Evolutionary conservation across 108 stramenopile species (phyloP), one percentile per base, ranked within the genome.

Genomic region (Pseudonitzschia multiseries): DNA sequence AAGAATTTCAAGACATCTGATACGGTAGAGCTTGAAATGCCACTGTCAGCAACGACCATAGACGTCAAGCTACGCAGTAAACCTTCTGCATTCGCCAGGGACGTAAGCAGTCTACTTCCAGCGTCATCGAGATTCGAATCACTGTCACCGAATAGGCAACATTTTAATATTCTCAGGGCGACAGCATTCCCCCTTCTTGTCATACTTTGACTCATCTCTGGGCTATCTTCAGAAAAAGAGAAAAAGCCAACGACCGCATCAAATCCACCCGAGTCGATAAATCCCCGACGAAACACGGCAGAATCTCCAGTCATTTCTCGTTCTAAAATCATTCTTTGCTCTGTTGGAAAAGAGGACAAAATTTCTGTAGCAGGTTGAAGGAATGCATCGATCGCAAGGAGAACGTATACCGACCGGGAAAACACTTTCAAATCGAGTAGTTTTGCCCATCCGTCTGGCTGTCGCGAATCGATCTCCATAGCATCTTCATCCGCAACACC

Each of bases 191-290:
- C 95, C 87, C 92, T 91, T 65, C 88, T 86, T 21, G 73, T 86
- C 78, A 85, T 79, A 18, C 84, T 78, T 63, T 82, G 82, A 57
- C 68, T 84, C 50, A 78, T 75, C 26, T 64, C 83, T 57, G 71
- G 77, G 33, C 69, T 75, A 27, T 78, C 79, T 48, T 86, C 87
- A 29, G 85, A 71, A 51, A 71, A 65, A 13, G 90, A 84, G 71
- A 95, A 94, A 36, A 96, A 87, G 29, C 72, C 68, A 21, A 96
- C 76, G 21, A 96, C 93, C 33, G 92, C 85, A 33, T 84, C 82
- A 72, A 98, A 97, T 12, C 97, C 97, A 17, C 97, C 97, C n/a
- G 93, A 90, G 20, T 84, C 76, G 32, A 96, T 84, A 70, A 98
- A 98, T 28, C 79, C 83, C 51, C 71, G 66, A 12, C 90, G 83